A percentile compares a stretch with the other conserved stretches of the same genome.
These are phyloP conservation scores for Geosmithia morbida DNA, from an alignment of 2,329 filamentous ascomycete genomes.

Conservation along the genomic window DNA sequence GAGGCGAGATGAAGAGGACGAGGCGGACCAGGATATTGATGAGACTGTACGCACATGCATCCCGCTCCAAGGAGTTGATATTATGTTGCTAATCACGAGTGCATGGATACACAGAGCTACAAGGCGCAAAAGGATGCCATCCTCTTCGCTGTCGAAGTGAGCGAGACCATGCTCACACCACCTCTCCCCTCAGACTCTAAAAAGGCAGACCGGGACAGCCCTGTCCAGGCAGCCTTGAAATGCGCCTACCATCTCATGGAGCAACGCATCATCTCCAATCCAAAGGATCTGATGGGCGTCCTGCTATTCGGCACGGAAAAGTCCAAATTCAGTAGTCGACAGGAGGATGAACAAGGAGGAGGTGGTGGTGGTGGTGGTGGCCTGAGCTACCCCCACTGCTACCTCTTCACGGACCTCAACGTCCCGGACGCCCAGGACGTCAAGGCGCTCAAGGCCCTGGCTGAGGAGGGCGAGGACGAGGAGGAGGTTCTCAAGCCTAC, in stretches of 20 bases:
- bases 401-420: slow-evolving; percentile 77
- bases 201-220: slow-evolving; percentile 64
- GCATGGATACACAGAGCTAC: slow-evolving; percentile 47
- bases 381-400: slow-evolving; percentile 76
- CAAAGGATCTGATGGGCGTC: slow-evolving; percentile 94
- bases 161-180: slow-evolving; percentile 65
- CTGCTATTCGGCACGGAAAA: slow-evolving; percentile 81
- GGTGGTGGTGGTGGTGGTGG: slow-evolving; percentile 36
- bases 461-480: slow-evolving; percentile 63
- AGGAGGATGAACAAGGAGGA: slow-evolving; percentile 35
- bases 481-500: slow-evolving; percentile 56
- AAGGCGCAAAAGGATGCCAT: slow-evolving; percentile 93
- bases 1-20: slow-evolving; percentile 45
- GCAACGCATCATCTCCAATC: slow-evolving; percentile 93
- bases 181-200: slow-evolving; percentile 53
- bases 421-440: slow-evolving; percentile 80
- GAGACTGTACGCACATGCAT: slow-evolving; percentile 35
- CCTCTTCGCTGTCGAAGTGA: slow-evolving; percentile 90
- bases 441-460: slow-evolving; percentile 59
- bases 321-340: slow-evolving; percentile 44
- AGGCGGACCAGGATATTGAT: slow-evolving; percentile 44
- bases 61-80: neutral
- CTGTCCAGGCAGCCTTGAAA: slow-evolving; percentile 74
- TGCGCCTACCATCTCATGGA: slow-evolving; percentile 94
- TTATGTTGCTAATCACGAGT: slow-evolving; percentile 2